A percentile compares a stretch with the other conserved stretches of the same genome.
Evolutionary conservation across 164 flowering plant genomes (phyloP).

Genomic region (Nymphaea colorata): DNA sequence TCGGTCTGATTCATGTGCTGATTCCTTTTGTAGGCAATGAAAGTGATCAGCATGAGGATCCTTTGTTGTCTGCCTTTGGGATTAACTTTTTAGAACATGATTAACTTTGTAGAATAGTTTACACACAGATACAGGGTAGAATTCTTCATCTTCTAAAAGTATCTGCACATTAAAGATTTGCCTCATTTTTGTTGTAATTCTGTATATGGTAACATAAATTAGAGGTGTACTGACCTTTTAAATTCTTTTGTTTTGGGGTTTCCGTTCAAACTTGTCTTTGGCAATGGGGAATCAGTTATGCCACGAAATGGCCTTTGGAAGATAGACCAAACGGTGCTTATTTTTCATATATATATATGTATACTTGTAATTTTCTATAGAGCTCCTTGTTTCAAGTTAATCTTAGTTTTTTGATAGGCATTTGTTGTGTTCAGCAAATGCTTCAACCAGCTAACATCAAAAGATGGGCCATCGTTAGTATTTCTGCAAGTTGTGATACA

Average conservation of each 20-base stretch:
- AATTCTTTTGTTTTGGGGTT: too few relatives aligned
- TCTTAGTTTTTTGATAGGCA: background rate
- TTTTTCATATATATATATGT: background rate
- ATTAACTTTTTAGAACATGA: conserved; percentile 29
- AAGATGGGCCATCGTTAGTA: conserved; percentile 79
- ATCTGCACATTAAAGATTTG: background rate
- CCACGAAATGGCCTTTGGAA: conserved; percentile 90
- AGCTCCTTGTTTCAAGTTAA: background rate
- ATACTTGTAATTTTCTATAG: too few relatives aligned
- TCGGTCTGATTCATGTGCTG: too few relatives aligned
- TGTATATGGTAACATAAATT: too few relatives aligned
- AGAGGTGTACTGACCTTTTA: too few relatives aligned
- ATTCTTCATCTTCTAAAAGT: conserved; percentile 76
- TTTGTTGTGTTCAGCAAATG: conserved; percentile 29
- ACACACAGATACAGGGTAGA: conserved; percentile 82
- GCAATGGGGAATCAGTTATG: conserved; percentile 56
- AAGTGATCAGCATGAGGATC: conserved; percentile 39
- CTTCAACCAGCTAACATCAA: conserved; percentile 50
- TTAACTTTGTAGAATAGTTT: conserved; percentile 39
- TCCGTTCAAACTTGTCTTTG: conserved; percentile 48
- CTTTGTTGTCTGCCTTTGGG: conserved; percentile 54
- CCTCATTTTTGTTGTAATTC: too few relatives aligned
- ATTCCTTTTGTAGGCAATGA: conserved; percentile 33
- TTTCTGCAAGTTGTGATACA: conserved; percentile 73
- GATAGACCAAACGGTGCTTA: conserved; percentile 64